These are phyloP conservation scores for Backusella liffmaniae DNA, from an alignment of 192 early-diverging fungal species.

Conservation along the genomic window DNA sequence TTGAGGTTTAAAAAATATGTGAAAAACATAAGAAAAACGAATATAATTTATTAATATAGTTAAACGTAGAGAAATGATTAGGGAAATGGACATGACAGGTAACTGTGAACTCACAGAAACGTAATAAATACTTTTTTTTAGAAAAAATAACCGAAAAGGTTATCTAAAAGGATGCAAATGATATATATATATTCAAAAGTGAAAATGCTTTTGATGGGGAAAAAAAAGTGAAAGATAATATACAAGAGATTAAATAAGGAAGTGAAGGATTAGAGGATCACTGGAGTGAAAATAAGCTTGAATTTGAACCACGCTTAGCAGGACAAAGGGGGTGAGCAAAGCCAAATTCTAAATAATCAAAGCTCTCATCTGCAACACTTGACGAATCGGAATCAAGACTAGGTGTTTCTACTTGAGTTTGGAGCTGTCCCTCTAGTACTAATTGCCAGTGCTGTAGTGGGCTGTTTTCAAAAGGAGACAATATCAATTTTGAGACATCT, in stretches of 20 bases:
- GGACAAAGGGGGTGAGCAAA: slow-evolving; percentile 13
- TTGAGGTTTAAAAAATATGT: too few species aligned
- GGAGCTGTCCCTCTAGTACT: not conserved
- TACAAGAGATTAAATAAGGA: not conserved
- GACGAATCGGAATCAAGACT: not conserved
- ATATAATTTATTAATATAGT: too few species aligned
- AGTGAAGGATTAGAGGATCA: not conserved
- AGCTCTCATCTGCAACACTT: not conserved
- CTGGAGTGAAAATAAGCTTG: not conserved
- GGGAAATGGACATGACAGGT: too few species aligned
- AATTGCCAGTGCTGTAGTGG: not conserved
- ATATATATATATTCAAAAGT: not conserved
- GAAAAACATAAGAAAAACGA: too few species aligned
- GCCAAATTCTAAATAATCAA: not conserved
- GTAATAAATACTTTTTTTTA: too few species aligned
- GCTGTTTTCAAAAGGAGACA: slow-evolving; percentile 11
- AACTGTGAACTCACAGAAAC: too few species aligned
- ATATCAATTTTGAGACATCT: slow-evolving; percentile 20
- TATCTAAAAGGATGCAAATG: not conserved
- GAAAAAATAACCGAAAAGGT: not conserved
- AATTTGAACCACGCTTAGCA: slow-evolving; percentile 13
- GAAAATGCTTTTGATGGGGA: not conserved
- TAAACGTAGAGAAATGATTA: too few species aligned
- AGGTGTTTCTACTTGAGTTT: not conserved
- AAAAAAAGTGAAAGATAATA: not conserved